Percentiles rank a stretch among this genome's conserved stretches.
Conservation (phyloP, 2,329 filamentous ascomycete genomes). For the Trichothecium roseum region DNA sequence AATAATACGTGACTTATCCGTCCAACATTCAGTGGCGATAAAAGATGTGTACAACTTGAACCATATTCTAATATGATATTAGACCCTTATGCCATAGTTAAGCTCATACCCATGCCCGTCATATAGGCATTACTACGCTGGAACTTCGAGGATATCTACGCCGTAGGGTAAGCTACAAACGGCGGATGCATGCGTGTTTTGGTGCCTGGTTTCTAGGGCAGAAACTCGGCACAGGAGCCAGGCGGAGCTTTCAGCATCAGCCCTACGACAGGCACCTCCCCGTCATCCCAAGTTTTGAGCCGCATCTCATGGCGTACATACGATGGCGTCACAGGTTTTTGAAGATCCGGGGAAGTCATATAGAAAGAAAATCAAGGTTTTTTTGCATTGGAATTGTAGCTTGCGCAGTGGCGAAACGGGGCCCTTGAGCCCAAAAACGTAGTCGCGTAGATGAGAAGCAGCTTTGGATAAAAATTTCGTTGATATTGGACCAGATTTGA, state of each 20-base stretch:
- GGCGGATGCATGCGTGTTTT: not conserved
- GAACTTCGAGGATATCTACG: too few relatives aligned
- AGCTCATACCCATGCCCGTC: too few relatives aligned
- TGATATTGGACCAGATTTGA: too few relatives aligned
- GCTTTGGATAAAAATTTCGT: not conserved
- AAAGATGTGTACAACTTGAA: too few relatives aligned
- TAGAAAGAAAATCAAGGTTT: not conserved
- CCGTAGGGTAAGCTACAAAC: too few relatives aligned
- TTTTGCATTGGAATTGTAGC: slow-evolving; percentile 2
- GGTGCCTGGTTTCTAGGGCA: slow-evolving; percentile 1
- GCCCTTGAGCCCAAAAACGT: not conserved
- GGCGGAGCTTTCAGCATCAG: not conserved
- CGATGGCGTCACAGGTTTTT: slow-evolving; percentile 3
- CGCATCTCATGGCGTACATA: slow-evolving; percentile 1
- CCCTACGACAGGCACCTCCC: slow-evolving; percentile 2
- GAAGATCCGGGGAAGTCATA: slow-evolving; percentile 3
- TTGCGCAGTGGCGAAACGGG: too few relatives aligned
- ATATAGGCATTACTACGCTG: too few relatives aligned
- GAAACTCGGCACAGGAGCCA: not conserved
- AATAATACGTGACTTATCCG: too few relatives aligned
- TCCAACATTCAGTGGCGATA: too few relatives aligned
- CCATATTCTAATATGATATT: too few relatives aligned
- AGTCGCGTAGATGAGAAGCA: not conserved
- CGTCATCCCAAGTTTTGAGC: not conserved
- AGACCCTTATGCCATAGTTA: too few relatives aligned